Evolutionary conservation across 768 basidiomycete genomes (phyloP).

Genomic region (Podaxis rugospora): DNA sequence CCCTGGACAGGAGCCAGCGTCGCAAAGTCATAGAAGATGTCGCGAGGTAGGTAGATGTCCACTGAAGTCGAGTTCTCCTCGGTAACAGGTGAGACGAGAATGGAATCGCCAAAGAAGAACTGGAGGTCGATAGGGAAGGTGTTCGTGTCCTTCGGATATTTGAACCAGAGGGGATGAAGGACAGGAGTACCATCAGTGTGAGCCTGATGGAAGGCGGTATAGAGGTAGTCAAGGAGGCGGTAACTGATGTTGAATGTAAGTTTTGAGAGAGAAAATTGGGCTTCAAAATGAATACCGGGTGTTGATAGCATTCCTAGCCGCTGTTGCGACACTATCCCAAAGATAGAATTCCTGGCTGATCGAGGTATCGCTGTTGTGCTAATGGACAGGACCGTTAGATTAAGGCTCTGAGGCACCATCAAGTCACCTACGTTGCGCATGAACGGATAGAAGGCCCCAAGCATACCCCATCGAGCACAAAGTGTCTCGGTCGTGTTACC

Average conservation of each 20-base stretch:
- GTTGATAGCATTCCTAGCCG: slow-evolving; percentile 55
- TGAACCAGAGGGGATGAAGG: slow-evolving; percentile 61
- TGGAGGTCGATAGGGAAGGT: slow-evolving; percentile 63
- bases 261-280: not conserved
- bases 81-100: slow-evolving; percentile 68
- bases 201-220: slow-evolving; percentile 64
- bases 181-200: slow-evolving; percentile 58
- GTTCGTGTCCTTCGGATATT: slow-evolving; percentile 56
- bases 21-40: slow-evolving; percentile 62
- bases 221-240: slow-evolving; percentile 66
- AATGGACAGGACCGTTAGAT: not conserved
- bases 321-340: slow-evolving; percentile 53
- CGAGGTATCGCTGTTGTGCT: slow-evolving; percentile 53
- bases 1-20: slow-evolving; percentile 47
- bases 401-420: not conserved
- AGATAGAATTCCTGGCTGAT: slow-evolving; percentile 66
- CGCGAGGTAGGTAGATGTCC: slow-evolving; percentile 56
- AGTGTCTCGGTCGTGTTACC: slow-evolving; percentile 63
- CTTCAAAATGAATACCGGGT: slow-evolving; percentile 42
- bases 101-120: slow-evolving; percentile 63
- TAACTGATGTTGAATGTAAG: slow-evolving; percentile 37
- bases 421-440: slow-evolving; percentile 58
- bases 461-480: slow-evolving; percentile 72
- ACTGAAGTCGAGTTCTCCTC: slow-evolving; percentile 56
- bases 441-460: slow-evolving; percentile 78